These are phyloP conservation scores for Wickerhamiella qilinensis DNA, from an alignment of 805 yeast species.

Conservation along the genomic window DNA sequence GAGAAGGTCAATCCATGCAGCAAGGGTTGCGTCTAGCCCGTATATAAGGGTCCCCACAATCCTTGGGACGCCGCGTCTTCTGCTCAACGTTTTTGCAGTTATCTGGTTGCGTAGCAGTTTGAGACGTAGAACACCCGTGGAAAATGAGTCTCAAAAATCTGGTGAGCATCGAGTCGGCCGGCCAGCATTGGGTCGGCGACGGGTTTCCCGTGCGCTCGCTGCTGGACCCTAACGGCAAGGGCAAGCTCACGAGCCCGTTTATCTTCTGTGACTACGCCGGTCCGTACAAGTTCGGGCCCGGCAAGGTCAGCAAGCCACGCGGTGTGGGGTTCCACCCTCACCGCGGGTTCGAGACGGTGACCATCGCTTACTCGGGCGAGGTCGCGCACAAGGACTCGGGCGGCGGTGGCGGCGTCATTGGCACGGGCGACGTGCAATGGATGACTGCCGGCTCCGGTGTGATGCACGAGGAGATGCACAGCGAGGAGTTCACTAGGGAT, in stretches of 20 bases:
- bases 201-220: constrained; percentile 6
- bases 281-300: constrained; percentile 6
- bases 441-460: constrained; percentile 87
- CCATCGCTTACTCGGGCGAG: constrained; percentile 45
- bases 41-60: too few species aligned
- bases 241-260: constrained; percentile 5
- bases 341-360: constrained; percentile 64
- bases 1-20: too few species aligned
- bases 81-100: too few species aligned
- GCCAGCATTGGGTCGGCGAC: constrained; percentile 16
- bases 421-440: constrained; percentile 73
- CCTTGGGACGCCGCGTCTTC: too few species aligned
- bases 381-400: constrained; percentile 76
- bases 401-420: constrained; percentile 56
- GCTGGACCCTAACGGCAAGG: constrained; percentile 6
- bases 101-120: too few species aligned
- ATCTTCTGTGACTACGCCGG: constrained; percentile 9
- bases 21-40: too few species aligned
- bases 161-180: not conserved
- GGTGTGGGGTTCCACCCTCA: constrained; percentile 40
- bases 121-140: too few species aligned
- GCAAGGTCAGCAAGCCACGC: constrained; percentile 2
- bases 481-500: constrained; percentile 5
- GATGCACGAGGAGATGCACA: constrained; percentile 62
- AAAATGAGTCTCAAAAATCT: constrained; percentile 1